A percentile compares a stretch with the other conserved stretches of the same genome.
phyloP scores from a whole-genome alignment of 164 flowering plant species.

The Piper betle region DNA sequence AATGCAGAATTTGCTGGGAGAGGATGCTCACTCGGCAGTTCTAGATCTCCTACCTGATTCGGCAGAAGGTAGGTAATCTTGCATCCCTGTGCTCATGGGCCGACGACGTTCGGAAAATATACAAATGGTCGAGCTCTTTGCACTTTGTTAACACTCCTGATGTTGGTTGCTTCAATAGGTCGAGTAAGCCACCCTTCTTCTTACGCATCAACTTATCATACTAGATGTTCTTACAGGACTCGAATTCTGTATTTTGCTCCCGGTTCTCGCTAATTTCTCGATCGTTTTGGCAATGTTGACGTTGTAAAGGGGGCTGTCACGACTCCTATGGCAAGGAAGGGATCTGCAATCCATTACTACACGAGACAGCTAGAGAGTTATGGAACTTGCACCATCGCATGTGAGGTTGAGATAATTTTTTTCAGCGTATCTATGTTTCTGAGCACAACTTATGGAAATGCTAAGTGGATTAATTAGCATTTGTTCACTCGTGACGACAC shows the following conservation, averaged over 20 bases:
- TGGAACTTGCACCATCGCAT: constrained; percentile 17
- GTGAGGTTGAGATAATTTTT: neutral
- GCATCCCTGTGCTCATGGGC: constrained; percentile 73
- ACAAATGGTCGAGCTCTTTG: constrained; percentile 65
- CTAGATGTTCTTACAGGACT: neutral
- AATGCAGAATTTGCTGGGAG: constrained; percentile 39
- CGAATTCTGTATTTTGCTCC: neutral
- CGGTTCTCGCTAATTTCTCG: too few species aligned
- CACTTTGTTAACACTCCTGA: constrained; percentile 77
- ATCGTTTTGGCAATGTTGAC: neutral
- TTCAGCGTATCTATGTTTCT: neutral
- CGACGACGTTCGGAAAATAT: constrained; percentile 47
- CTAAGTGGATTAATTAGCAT: neutral
- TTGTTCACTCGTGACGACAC: constrained; percentile 10
- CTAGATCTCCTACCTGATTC: constrained; percentile 44
- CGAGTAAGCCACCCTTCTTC: constrained; percentile 18
- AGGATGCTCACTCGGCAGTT: constrained; percentile 53
- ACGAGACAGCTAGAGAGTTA: constrained; percentile 67
- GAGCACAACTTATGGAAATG: neutral
- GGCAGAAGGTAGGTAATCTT: constrained; percentile 45
- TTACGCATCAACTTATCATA: too few species aligned
- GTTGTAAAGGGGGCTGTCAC: constrained; percentile 74
- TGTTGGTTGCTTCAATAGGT: constrained; percentile 48
- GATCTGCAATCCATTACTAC: constrained; percentile 71
- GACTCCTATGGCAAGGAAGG: constrained; percentile 48